phyloP scores from a whole-genome alignment of 495 filamentous ascomycete genomes.

The Daldinia childiae region DNA sequence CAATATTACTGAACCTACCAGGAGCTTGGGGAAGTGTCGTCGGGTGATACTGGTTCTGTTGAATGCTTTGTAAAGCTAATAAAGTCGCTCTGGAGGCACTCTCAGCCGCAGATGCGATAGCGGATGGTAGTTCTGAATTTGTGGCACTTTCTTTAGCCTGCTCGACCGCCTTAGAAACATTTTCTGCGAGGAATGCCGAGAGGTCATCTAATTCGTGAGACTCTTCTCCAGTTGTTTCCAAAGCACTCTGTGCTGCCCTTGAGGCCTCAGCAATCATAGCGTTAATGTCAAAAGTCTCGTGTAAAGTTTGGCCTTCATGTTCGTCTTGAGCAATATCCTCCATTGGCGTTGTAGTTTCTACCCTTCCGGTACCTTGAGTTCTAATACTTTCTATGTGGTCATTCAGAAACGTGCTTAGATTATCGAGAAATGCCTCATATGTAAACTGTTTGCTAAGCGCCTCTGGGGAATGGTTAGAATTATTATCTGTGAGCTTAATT shows the following conservation, averaged over 20 bases:
- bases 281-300: conserved; percentile 44
- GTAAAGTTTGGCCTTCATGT: conserved; percentile 19
- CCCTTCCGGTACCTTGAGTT: conserved; percentile 55
- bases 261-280: conserved; percentile 47
- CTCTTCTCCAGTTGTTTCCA: conserved; percentile 22
- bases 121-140: conserved; percentile 42
- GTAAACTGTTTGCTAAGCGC: conserved; percentile 78
- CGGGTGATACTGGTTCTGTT: conserved; percentile 49
- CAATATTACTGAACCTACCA: conserved; percentile 35
- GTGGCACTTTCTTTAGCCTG: conserved; percentile 42
- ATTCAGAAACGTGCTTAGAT: conserved; percentile 76
- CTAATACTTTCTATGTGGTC: conserved; percentile 76
- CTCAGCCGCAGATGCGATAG: conserved; percentile 46
- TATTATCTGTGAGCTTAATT: not conserved
- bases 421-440: conserved; percentile 80
- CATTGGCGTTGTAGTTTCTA: conserved; percentile 50
- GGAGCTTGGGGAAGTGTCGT: conserved; percentile 45
- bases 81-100: conserved; percentile 47
- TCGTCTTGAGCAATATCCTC: conserved; percentile 44
- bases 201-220: conserved; percentile 42
- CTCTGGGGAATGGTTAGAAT: conserved; percentile 50
- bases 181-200: conserved; percentile 46
- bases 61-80: conserved; percentile 47
- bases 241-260: conserved; percentile 43
- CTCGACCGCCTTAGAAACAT: conserved; percentile 47